Conservation (phyloP, 805 yeast genomes). For the Metschnikowia shivogae region DNA sequence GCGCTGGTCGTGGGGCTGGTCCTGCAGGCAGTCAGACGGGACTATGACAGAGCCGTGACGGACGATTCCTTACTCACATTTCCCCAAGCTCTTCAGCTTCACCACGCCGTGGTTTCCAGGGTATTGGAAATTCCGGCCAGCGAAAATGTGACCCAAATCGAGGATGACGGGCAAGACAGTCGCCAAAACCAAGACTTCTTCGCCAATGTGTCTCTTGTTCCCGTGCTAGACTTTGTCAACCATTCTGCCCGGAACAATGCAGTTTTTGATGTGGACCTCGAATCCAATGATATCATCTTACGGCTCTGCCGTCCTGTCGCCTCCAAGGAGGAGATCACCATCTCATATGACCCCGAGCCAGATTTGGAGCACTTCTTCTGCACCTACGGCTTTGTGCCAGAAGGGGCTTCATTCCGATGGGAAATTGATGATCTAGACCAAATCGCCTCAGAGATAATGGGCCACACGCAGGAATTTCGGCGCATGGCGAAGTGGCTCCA, state of each 20-base stretch:
- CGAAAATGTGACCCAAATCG: not conserved
- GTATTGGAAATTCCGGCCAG: conserved; percentile 59
- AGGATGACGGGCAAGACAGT: not conserved
- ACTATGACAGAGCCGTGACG: conserved; percentile 1
- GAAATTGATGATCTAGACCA: conserved; percentile 6
- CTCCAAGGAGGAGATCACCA: conserved; percentile 11
- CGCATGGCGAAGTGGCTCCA: conserved; percentile 18
- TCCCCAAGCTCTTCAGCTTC: conserved; percentile 25
- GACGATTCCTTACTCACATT: conserved; percentile 15
- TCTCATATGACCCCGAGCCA: conserved; percentile 13
- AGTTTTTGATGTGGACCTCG: conserved; percentile 55
- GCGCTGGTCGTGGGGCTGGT: not conserved
- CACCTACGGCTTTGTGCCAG: conserved; percentile 16
- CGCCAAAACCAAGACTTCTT: conserved; percentile 27
- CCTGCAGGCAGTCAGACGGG: not conserved
- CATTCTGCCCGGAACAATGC: conserved; percentile 45
- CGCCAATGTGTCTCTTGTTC: conserved; percentile 56
- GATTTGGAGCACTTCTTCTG: conserved; percentile 7
- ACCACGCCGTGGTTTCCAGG: conserved; percentile 52
- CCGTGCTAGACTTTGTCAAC: conserved; percentile 64
- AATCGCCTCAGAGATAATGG: not conserved
- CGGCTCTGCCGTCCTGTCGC: conserved; percentile 12
- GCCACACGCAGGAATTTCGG: conserved; percentile 2
- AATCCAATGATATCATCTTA: conserved; percentile 41
- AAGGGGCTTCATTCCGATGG: conserved; percentile 6